These are phyloP conservation scores for Leishmania tropica DNA, from an alignment of 208 protist species.

Conservation along the genomic window DNA sequence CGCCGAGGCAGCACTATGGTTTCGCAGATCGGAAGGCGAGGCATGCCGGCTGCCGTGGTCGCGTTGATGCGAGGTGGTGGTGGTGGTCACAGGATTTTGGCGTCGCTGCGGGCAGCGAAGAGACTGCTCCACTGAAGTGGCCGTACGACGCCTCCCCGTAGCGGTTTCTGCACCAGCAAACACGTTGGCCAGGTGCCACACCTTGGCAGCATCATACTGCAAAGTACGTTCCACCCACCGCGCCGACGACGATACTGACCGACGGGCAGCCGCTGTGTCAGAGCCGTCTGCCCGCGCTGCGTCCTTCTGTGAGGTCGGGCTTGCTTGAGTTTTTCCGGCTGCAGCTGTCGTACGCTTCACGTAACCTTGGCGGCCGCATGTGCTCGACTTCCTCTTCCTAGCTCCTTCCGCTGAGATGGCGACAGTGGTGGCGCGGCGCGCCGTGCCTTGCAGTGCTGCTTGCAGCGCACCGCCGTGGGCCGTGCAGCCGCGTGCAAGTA, in stretches of 20 bases:
- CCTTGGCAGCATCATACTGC: conserved; percentile 23
- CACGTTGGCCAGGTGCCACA: conserved; percentile 19
- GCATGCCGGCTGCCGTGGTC: not conserved
- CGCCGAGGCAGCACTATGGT: not conserved
- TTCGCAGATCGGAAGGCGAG: not conserved
- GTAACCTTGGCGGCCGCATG: not conserved
- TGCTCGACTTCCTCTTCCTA: not conserved
- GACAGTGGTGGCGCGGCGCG: not conserved
- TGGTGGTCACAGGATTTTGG: not conserved
- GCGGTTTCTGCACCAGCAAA: conserved; percentile 8
- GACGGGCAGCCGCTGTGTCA: not conserved
- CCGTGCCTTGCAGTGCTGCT: not conserved
- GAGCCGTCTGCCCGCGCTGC: not conserved
- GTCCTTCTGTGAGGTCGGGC: not conserved
- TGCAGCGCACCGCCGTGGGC: not conserved
- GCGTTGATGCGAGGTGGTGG: not conserved
- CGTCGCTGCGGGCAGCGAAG: not conserved
- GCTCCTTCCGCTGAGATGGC: not conserved
- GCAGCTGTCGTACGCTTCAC: not conserved
- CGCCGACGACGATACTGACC: not conserved
- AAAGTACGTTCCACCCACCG: conserved; percentile 19
- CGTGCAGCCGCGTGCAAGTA: not conserved
- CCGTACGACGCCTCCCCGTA: not conserved
- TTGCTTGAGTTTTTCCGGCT: not conserved
- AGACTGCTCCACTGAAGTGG: conserved; percentile 7